Evolutionary conservation across 2,329 filamentous ascomycete genomes (phyloP), one percentile per base, ranked within the genome.

Genomic region (Neodidymelliopsis sp.): DNA sequence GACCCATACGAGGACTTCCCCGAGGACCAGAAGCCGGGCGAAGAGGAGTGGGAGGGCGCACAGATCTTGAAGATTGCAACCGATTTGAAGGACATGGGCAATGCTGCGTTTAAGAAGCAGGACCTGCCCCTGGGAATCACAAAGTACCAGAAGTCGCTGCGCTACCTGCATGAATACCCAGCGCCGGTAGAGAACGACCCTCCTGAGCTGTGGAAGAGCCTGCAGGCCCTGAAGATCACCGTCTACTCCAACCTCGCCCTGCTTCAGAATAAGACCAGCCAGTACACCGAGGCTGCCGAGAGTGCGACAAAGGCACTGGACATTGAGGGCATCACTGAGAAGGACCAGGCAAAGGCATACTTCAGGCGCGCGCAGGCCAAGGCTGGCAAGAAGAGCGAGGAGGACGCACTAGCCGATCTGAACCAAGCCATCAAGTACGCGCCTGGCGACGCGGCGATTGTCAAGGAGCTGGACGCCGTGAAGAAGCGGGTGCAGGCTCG

Each of bases 1-100:
- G 94, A 99, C 77, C 83, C 86, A 5, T 97, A 95, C 76, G 93
- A 97, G 77, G 94, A 97, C 72, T 97, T 89, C 76, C 94, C 94
- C 24, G 91, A 97, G 70, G 94, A 99, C 76, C 84, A 87, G 36
- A 67, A 66, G 63, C 74, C 76, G 54, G 51, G 39, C 22, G 78
- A 81, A 36, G 76, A 84, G 44, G 79, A 86, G 43, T 81, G 91
- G 55, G 82, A 84, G 38, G 88, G 88, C 11, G 71, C 80, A 13
- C 82, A 88, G 54, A 84, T 91, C 54, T 81, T 90, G 71, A 84
- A 89, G 74, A 92, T 97, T 53, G 91, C 90, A 2, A 79, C 82
- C 4, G 90, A 90, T 59, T 85, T 96, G 74, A 99, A 99, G 79
- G 89, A 89, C 25, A 94, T 88, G 69, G 94, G 94, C 63, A 97